Evolutionary conservation across 345 rosid species (phyloP).

Genomic region (sweet orange (Citrus sinensis)): DNA sequence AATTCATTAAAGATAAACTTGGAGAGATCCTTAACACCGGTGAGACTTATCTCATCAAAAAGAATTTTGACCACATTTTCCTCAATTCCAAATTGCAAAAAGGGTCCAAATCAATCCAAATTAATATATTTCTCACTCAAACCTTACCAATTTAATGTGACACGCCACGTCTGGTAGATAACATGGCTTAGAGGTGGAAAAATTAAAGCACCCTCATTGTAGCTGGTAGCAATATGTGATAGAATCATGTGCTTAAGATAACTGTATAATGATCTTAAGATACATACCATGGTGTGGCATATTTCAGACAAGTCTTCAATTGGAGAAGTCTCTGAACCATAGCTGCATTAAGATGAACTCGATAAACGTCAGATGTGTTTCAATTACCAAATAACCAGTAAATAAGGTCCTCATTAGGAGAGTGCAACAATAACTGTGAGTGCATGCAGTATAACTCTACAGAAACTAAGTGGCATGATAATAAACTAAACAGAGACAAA

Average conservation of each 20-base stretch:
- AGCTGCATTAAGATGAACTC: slow-evolving; percentile 40
- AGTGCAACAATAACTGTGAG: not conserved
- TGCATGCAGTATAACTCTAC: not conserved
- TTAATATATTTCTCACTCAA: not conserved
- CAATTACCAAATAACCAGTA: not conserved
- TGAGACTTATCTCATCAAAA: not conserved
- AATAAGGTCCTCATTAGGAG: not conserved
- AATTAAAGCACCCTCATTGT: not conserved
- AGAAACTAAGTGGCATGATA: not conserved
- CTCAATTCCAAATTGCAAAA: not conserved
- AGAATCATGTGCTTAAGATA: not conserved
- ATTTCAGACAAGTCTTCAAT: slow-evolving; percentile 72
- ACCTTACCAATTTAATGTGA: not conserved
- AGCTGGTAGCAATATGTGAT: not conserved
- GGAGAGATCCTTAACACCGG: not conserved
- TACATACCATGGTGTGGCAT: slow-evolving; percentile 71
- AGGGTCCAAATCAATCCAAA: not conserved
- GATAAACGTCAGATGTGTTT: slow-evolving; percentile 11
- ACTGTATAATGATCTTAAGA: not conserved
- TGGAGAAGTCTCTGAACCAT: slow-evolving; percentile 75
- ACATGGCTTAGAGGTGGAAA: not conserved
- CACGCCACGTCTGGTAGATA: not conserved
- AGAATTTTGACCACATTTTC: not conserved
- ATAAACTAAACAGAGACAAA: not conserved
- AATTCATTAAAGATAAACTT: not conserved